phyloP scores from a whole-genome alignment of 208 protist genomes.

The Porcisia hertigi region DNA sequence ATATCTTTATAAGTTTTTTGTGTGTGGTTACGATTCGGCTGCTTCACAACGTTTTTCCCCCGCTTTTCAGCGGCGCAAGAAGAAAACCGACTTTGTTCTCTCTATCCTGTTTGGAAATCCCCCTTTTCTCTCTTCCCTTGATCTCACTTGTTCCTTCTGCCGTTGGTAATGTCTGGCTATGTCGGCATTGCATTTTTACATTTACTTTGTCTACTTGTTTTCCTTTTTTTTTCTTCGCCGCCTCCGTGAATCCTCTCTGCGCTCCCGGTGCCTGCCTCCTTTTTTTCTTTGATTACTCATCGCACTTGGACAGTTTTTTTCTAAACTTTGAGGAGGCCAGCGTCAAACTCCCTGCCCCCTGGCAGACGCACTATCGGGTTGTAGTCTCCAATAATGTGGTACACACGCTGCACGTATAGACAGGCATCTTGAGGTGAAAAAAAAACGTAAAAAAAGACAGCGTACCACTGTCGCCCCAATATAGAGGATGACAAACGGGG shows the following conservation, averaged over 20 bases:
- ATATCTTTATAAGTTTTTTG: too few relatives aligned
- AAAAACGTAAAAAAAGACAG: too few relatives aligned
- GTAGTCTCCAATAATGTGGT: too few relatives aligned
- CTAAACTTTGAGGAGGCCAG: too few relatives aligned
- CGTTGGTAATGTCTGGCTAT: neutral
- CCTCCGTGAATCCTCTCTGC: neutral
- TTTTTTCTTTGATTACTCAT: neutral
- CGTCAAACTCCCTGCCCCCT: too few relatives aligned
- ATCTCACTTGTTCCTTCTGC: neutral
- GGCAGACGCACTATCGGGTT: too few relatives aligned
- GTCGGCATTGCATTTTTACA: neutral
- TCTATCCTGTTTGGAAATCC: neutral
- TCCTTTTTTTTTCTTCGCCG: neutral
- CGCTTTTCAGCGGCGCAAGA: neutral
- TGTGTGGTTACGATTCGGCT: too few relatives aligned
- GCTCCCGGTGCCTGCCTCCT: neutral
- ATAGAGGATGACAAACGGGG: too few relatives aligned
- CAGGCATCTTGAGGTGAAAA: too few relatives aligned
- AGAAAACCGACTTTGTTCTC: neutral
- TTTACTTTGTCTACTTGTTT: neutral
- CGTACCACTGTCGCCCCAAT: too few relatives aligned
- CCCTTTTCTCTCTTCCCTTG: neutral
- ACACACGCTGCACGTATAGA: too few relatives aligned
- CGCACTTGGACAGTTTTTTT: neutral
- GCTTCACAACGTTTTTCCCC: neutral